Base-by-base conservation (phyloP, 1,139 yeast genomes). In the Pichia sp. region DNA sequence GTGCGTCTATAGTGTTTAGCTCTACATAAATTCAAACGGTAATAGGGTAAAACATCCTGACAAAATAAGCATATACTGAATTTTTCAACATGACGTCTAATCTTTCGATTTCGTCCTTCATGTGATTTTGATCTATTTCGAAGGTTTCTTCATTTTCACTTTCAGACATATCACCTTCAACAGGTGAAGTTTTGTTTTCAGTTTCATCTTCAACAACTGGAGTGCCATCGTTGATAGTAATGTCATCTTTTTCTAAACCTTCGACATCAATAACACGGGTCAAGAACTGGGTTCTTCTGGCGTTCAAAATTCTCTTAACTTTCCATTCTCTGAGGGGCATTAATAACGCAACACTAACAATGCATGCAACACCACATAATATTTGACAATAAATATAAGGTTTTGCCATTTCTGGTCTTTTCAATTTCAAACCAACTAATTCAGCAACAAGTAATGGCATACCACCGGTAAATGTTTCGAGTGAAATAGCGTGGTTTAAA, bases 321-420 rank as follows among this genome's bases (percentile, higher is more conserved):
- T 66, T 67, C 58, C 66, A 65, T 52, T 75, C 78, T 54, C 81
- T 64, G 17, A 73, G 57, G 3, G 70, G 64, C 10, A 70, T 40
- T 32, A 68, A 55, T 43, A 63, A 42, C 14, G 63, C 3, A 19
- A 62, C 57, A 7, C 75, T 71, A 9, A 65, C 68, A 15, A 75
- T 52, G 52, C 75, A 76, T 39, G 76, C 65, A 28, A 68, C 58
- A 1, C 86, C 87, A 11, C 80, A 76, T 56, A 81, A 79, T 0
- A 83, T 73, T 58, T 83, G 89, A 11, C 85, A 71, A 58, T 80
- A 73, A 11, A 79, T 59, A 54, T 72, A 83, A 0, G 86, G 87
- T 39, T 68, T 70, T 1, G 53, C 27, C 37, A 58, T 53, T 11
- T 53, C 51, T 9, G 54, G 45, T 30, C 68, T 52, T 33, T 51